Base-by-base conservation (phyloP, 1,284 basidiomycete species). In the Sporisorium exsertum region DNA sequence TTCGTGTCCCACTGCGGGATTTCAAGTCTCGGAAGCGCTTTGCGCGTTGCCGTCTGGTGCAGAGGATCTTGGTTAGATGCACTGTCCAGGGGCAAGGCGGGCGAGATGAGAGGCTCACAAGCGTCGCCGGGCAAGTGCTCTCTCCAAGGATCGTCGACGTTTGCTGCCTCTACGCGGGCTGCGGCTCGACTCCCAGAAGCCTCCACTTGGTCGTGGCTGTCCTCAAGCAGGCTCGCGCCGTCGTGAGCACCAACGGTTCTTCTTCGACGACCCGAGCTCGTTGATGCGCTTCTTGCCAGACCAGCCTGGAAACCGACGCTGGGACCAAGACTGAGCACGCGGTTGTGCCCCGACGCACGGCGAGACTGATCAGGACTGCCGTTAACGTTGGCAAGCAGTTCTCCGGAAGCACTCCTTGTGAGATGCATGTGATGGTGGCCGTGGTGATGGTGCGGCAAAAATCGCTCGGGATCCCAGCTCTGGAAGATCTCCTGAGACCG, bases 381-480 rank as follows among this genome's bases (percentile, higher is more conserved):
- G 9, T 32, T 24, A 0, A 40, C 57, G 13, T 26, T 29, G 1
- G 50, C n/a, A 22, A 42, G 42, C 4, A 18, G 54, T 15, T 70
- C 72, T 4, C 72, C 62, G 15, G 67, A 74, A 8, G 46, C 40
- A 29, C 52, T 67, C 35, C 62, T 61, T 16, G 58, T 51, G 22
- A 63, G 43, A 16, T 35, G 33, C 1, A 58, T 35, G 24, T 53
- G 20, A 15, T 52, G 37, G 22, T 58, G 59, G 43, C 66, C 58
- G 49, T 81, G 78, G 29, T 66, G 75, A 24, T 66, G 78, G 37
- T 80, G 78, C 3, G 72, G 76, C 29, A 80, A 57, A 58, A 79
- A 81, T 18, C 69, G 63, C 54, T 81, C 80, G 20, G 80, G 80
- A 49, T 81, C 80, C 61, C 80, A 65, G 57, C 76, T 79, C 40